Evolutionary conservation across 495 filamentous ascomycete species (phyloP).

Genomic region (Podospora fimiseda): DNA sequence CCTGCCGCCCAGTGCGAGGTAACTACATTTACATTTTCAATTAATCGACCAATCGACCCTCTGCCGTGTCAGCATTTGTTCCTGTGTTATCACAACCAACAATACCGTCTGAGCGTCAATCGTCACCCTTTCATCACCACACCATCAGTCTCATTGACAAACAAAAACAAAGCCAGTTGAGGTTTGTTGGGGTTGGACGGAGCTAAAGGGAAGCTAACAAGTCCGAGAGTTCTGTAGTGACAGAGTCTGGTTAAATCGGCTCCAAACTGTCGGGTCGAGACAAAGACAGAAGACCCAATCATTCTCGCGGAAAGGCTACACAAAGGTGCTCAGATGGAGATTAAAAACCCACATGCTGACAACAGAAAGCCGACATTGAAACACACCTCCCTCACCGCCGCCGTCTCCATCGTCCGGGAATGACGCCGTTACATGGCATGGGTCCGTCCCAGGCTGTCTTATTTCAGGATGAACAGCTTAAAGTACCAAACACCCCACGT

Average conservation of each 20-base stretch:
- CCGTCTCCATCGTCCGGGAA: too few relatives aligned
- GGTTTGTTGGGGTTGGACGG: too few relatives aligned
- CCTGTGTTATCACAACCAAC: too few relatives aligned
- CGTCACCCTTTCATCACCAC: not conserved
- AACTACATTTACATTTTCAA: not conserved
- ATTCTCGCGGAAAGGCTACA: not conserved
- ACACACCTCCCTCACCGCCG: too few relatives aligned
- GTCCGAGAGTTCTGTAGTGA: not conserved
- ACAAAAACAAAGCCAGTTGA: too few relatives aligned
- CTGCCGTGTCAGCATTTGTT: too few relatives aligned
- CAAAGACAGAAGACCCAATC: not conserved
- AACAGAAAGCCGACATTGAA: not conserved
- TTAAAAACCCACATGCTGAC: not conserved
- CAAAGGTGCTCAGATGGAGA: not conserved
- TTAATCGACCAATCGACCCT: not conserved
- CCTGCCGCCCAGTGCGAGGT: not conserved
- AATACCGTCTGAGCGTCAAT: too few relatives aligned
- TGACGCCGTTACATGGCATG: too few relatives aligned
- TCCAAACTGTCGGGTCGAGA: slow-evolving; percentile 13
- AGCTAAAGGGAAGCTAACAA: too few relatives aligned
- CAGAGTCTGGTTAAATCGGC: slow-evolving; percentile 3
- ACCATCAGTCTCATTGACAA: not conserved
- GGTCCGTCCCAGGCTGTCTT: not conserved
- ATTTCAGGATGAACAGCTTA: not conserved
- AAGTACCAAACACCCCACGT: not conserved